Evolutionary conservation across 2,329 filamentous ascomycete genomes (phyloP).

Genomic region (Botrytis aclada): DNA sequence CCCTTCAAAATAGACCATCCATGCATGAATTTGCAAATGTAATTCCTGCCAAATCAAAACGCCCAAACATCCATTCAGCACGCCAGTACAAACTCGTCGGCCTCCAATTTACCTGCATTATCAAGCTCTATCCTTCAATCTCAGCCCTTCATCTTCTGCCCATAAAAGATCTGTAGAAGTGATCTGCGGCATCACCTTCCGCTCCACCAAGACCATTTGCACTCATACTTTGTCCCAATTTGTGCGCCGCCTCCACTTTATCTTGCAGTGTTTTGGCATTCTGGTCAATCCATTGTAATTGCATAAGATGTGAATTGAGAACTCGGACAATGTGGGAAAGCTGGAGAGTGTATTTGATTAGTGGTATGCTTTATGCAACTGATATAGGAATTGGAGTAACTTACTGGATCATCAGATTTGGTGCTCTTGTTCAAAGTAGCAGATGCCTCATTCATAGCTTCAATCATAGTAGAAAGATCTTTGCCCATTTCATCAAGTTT

Average conservation of each 20-base stretch:
- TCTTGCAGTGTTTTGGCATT: constrained; percentile 77
- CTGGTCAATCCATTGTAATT: constrained; percentile 89
- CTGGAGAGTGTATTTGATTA: constrained; percentile 45
- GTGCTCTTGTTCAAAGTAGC: constrained; percentile 82
- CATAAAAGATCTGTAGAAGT: constrained; percentile 88
- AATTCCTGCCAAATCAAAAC: constrained; percentile 8
- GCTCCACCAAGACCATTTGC: constrained; percentile 53
- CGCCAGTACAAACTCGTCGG: neutral
- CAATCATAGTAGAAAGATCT: constrained; percentile 92
- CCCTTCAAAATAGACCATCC: constrained; percentile 4
- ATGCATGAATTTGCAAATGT: constrained; percentile 1
- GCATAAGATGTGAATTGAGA: constrained; percentile 86
- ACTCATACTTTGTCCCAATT: constrained; percentile 64
- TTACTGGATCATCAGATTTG: constrained; percentile 83
- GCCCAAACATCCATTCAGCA: constrained; percentile 8
- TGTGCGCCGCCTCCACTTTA: constrained; percentile 80
- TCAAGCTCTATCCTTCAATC: neutral
- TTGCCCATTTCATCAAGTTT: constrained; percentile 91
- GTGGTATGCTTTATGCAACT: neutral
- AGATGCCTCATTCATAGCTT: constrained; percentile 95
- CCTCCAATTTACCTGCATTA: neutral
- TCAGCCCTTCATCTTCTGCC: constrained; percentile 52
- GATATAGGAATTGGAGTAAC: constrained; percentile 37
- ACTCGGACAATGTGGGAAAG: constrained; percentile 94
- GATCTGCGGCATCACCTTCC: constrained; percentile 73